Percentiles rank a stretch among this genome's conserved stretches.
These are phyloP conservation scores for Stylosanthes scabra DNA, from an alignment of 331 rosid species.

Conservation along the genomic window DNA sequence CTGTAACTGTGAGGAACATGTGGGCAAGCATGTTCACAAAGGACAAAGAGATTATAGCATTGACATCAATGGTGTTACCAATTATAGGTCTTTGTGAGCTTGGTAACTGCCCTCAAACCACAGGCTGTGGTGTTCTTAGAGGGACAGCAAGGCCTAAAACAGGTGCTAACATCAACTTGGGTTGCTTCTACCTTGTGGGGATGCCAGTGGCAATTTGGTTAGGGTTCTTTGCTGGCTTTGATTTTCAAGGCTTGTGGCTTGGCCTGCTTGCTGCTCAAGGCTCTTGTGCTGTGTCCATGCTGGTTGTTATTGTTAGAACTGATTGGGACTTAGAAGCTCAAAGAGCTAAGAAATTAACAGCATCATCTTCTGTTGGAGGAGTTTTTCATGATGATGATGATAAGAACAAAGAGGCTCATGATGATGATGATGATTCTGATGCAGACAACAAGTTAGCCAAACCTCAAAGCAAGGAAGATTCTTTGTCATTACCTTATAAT, in stretches of 20 bases:
- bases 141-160: slow-evolving; percentile 93
- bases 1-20: slow-evolving; percentile 65
- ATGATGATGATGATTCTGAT: slow-evolving; percentile 16
- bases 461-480: slow-evolving; percentile 53
- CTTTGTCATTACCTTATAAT: slow-evolving; percentile 19
- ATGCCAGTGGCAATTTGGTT: slow-evolving; percentile 83
- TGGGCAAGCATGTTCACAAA: slow-evolving; percentile 92
- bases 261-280: slow-evolving; percentile 94
- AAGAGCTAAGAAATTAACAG: slow-evolving; percentile 70
- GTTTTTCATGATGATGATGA: slow-evolving; percentile 22
- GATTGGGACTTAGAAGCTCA: slow-evolving; percentile 79
- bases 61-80: slow-evolving; percentile 84
- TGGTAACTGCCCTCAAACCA: slow-evolving; percentile 95
- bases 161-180: slow-evolving; percentile 83
- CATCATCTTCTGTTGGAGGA: slow-evolving; percentile 25
- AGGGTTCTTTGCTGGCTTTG: slow-evolving; percentile 68
- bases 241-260: slow-evolving; percentile 84
- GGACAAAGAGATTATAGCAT: slow-evolving; percentile 60
- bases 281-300: slow-evolving; percentile 79
- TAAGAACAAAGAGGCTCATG: slow-evolving; percentile 8
- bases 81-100: slow-evolving; percentile 90
- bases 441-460: slow-evolving; percentile 43
- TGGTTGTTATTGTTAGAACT: slow-evolving; percentile 65
- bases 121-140: slow-evolving; percentile 93
- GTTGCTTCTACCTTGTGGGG: slow-evolving; percentile 90